Conservation (phyloP, 2,329 filamentous ascomycete genomes). For the Byssochlamys sp. region DNA sequence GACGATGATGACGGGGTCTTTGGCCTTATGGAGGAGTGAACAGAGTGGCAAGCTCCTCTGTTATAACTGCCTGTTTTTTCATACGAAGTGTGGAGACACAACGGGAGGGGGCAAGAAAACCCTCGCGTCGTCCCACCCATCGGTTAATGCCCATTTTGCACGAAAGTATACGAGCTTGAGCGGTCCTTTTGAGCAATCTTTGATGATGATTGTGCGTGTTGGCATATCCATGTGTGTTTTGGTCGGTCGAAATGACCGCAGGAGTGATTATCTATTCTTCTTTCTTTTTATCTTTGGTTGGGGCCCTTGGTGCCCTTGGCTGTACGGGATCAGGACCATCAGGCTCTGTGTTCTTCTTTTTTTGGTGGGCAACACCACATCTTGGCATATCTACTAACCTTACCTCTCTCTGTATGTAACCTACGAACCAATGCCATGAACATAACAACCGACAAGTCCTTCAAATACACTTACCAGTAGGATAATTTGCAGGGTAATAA, state of each 20-base stretch:
- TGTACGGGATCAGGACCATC: constrained; percentile 1
- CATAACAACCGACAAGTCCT: too few species aligned
- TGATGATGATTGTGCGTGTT: constrained; percentile 13
- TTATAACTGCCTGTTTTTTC: background rate
- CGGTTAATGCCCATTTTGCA: constrained; percentile 13
- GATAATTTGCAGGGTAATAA: too few species aligned
- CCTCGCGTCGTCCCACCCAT: constrained; percentile 2
- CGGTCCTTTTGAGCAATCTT: constrained; percentile 23
- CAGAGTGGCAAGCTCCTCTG: constrained; percentile 12
- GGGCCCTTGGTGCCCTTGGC: background rate
- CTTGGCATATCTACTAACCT: background rate
- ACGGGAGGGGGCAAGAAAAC: background rate
- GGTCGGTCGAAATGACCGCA: constrained; percentile 7
- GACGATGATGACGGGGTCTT: constrained; percentile 95
- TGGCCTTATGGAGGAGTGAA: constrained; percentile 83
- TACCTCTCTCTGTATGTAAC: background rate
- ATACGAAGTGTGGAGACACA: background rate
- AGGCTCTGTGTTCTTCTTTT: background rate
- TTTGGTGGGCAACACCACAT: background rate
- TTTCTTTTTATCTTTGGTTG: constrained; percentile 1
- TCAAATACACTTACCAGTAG: too few species aligned
- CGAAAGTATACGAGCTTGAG: constrained; percentile 32
- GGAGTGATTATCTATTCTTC: constrained; percentile 3
- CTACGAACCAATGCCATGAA: too few species aligned
- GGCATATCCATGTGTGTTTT: constrained; percentile 12